Evolutionary conservation across 345 rosid genomes (phyloP).

Genomic region (Litchi chinensis): DNA sequence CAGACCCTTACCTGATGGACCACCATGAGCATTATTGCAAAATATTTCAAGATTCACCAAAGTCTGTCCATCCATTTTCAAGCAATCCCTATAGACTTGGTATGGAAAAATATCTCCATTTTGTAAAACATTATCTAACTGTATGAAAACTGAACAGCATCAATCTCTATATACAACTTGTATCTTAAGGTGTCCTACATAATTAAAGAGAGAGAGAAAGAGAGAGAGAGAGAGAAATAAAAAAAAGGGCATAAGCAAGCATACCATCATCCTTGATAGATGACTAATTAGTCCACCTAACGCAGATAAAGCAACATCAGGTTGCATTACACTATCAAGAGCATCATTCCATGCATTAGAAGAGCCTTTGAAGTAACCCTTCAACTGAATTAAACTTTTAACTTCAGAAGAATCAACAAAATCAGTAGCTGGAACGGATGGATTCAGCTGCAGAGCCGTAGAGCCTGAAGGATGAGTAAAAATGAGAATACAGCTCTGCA

Average conservation of each 20-base stretch:
- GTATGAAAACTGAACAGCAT: conserved; percentile 23
- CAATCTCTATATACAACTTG: conserved; percentile 20
- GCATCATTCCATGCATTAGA: conserved; percentile 51
- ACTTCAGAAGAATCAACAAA: conserved; percentile 70
- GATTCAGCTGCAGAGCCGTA: conserved; percentile 60
- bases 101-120: conserved; percentile 80
- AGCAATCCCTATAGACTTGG: conserved; percentile 80
- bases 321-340: conserved; percentile 49
- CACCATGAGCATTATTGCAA: conserved; percentile 75
- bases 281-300: conserved; percentile 81
- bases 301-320: conserved; percentile 59
- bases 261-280: conserved; percentile 86
- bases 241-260: conserved; percentile 24
- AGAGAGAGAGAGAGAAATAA: background rate
- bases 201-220: background rate
- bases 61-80: conserved; percentile 93
- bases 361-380: conserved; percentile 67
- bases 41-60: conserved; percentile 91
- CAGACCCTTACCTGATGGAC: conserved; percentile 63
- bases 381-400: conserved; percentile 60
- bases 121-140: conserved; percentile 76
- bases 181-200: background rate
- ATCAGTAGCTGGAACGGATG: conserved; percentile 44
- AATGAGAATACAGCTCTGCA: background rate
- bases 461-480: conserved; percentile 46